A percentile compares a stretch with the other conserved stretches of the same genome.
These are phyloP conservation scores for Didymella lethalis DNA, from an alignment of 2,329 filamentous ascomycete genomes.

Conservation along the genomic window DNA sequence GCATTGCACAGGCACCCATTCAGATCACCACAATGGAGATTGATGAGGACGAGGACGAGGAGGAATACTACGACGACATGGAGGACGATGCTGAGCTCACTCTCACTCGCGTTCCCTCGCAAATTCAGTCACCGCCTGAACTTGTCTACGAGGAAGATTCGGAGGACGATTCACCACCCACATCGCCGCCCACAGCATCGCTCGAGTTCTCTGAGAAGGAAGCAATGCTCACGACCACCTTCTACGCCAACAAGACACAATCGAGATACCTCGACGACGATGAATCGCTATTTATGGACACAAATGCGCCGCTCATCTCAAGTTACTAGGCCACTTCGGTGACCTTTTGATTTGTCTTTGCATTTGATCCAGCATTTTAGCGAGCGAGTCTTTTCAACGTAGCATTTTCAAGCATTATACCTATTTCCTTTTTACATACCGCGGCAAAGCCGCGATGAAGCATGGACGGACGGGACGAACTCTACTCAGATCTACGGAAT, in stretches of 20 bases:
- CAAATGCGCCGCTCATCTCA: constrained; percentile 50
- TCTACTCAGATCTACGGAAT: constrained; percentile 23
- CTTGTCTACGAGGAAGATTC: constrained; percentile 59
- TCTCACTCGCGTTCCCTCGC: constrained; percentile 55
- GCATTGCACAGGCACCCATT: constrained; percentile 52
- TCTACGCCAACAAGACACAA: constrained; percentile 53
- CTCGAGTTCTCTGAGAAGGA: constrained; percentile 59
- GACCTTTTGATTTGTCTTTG: constrained; percentile 48
- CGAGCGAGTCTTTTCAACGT: constrained; percentile 48
- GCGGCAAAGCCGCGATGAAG: constrained; percentile 23
- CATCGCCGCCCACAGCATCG: constrained; percentile 55
- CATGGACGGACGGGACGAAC: constrained; percentile 16
- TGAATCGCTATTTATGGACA: constrained; percentile 53
- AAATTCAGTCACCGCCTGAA: constrained; percentile 58
- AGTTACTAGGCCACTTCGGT: constrained; percentile 47
- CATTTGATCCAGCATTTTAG: constrained; percentile 46
- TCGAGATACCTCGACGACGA: constrained; percentile 49
- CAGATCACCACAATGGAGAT: constrained; percentile 55
- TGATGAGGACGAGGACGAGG: constrained; percentile 52
- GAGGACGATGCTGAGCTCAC: constrained; percentile 57
- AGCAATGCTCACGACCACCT: constrained; percentile 56
- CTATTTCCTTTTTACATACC: constrained; percentile 32
- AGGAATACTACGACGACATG: constrained; percentile 58
- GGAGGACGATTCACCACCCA: constrained; percentile 59
- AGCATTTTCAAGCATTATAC: constrained; percentile 44